phyloP scores from a whole-genome alignment of 1,284 basidiomycete species.

The Chalciporus sp. region DNA sequence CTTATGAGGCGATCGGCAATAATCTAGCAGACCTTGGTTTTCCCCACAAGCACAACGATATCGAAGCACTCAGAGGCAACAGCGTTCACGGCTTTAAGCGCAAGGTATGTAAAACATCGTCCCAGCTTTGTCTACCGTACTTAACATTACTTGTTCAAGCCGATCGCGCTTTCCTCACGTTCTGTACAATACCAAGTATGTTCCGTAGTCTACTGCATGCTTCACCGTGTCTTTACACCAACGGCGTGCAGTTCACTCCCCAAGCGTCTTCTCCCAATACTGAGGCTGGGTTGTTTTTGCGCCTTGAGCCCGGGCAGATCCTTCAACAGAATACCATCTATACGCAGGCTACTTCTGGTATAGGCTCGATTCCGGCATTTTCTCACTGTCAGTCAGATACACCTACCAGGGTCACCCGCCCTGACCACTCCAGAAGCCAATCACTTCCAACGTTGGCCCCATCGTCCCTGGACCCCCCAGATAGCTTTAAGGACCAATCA shows the following conservation, averaged over 20 bases:
- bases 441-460: slow-evolving; percentile 10
- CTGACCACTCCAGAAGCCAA: slow-evolving; percentile 12
- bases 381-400: slow-evolving; percentile 4
- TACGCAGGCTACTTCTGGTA: slow-evolving; percentile 2
- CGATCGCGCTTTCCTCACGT: slow-evolving; percentile 3
- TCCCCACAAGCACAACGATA: slow-evolving; percentile 5
- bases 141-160: slow-evolving; percentile 18
- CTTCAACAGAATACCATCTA: slow-evolving; percentile 37
- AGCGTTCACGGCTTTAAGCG: slow-evolving; percentile 1
- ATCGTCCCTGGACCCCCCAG: not conserved
- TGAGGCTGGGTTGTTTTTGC: slow-evolving; percentile 38
- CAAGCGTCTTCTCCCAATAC: not conserved
- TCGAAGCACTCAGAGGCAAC: slow-evolving; percentile 7
- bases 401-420: not conserved
- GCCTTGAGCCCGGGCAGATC: slow-evolving; percentile 56
- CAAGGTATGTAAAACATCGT: slow-evolving; percentile 26
- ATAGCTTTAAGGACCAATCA: slow-evolving; percentile 3
- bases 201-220: not conserved
- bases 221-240: slow-evolving; percentile 14
- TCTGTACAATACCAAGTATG: slow-evolving; percentile 23
- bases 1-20: slow-evolving; percentile 59
- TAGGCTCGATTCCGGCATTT: slow-evolving; percentile 3
- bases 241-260: slow-evolving; percentile 11
- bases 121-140: slow-evolving; percentile 2
- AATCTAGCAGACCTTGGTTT: slow-evolving; percentile 13